These are phyloP conservation scores for Diaporthe capsici DNA, from an alignment of 2,329 filamentous ascomycete genomes.

Conservation along the genomic window DNA sequence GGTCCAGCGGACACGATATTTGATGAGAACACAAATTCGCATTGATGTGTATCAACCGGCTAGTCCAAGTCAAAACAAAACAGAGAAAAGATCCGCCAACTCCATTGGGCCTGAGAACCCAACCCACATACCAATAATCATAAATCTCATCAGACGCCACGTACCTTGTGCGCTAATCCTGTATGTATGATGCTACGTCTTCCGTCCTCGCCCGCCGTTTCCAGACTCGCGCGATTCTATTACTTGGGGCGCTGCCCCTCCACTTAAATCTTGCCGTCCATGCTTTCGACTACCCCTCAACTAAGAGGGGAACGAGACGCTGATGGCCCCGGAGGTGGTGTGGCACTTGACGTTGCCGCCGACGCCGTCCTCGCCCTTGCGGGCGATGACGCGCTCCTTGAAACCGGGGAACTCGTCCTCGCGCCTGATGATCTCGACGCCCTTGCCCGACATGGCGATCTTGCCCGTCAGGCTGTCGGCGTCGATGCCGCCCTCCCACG, in stretches of 20 bases:
- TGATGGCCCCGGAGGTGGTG: conserved; percentile 36
- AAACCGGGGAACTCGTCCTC: conserved; percentile 51
- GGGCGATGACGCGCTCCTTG: conserved; percentile 52
- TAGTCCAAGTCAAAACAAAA: conserved; percentile 1
- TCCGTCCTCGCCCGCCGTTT: neutral
- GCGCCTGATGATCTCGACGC: conserved; percentile 55
- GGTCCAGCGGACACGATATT: neutral
- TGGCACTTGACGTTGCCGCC: conserved; percentile 33
- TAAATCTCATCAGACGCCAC: conserved; percentile 20
- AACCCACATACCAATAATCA: neutral
- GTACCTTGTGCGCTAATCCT: conserved; percentile 20
- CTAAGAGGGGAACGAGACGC: conserved; percentile 21
- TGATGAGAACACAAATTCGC: neutral
- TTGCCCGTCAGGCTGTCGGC: conserved; percentile 58
- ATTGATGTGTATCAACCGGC: conserved; percentile 27
- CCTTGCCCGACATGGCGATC: conserved; percentile 58
- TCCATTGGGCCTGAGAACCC: conserved; percentile 15
- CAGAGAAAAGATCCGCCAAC: conserved; percentile 3
- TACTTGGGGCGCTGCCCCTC: neutral
- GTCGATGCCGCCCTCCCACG: conserved; percentile 63
- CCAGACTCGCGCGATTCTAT: neutral
- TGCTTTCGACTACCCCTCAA: no score
- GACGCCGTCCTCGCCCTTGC: conserved; percentile 56
- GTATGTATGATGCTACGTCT: conserved; percentile 7
- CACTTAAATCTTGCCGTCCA: neutral